A percentile compares a stretch with the other conserved stretches of the same genome.
phyloP scores from a whole-genome alignment of 345 rosid species.

The Brassica rapa region DNA sequence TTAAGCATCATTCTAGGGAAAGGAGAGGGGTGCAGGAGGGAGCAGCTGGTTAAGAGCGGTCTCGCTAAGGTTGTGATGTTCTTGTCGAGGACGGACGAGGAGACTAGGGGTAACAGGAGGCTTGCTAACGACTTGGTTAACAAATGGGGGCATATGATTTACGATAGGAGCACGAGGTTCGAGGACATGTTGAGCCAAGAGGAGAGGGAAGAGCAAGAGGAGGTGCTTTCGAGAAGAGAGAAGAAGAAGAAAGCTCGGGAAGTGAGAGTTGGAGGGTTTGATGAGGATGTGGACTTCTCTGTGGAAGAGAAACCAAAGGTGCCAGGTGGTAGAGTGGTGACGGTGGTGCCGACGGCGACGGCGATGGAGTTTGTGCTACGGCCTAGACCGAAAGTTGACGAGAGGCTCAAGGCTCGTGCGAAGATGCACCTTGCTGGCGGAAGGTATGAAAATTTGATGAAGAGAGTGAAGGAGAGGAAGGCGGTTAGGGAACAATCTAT shows the following conservation, averaged over 20 bases:
- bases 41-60: conserved; percentile 83
- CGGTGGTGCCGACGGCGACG: conserved; percentile 70
- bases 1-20: conserved; percentile 51
- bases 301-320: conserved; percentile 51
- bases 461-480: conserved; percentile 34
- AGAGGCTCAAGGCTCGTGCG: conserved; percentile 56
- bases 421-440: conserved; percentile 17
- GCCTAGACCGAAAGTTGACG: conserved; percentile 73
- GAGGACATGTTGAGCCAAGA: conserved; percentile 69
- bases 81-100: conserved; percentile 89
- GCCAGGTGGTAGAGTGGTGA: conserved; percentile 41
- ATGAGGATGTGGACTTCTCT: conserved; percentile 61
- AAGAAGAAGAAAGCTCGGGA: conserved; percentile 40
- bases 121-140: conserved; percentile 83
- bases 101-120: conserved; percentile 70
- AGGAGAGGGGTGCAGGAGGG: conserved; percentile 65
- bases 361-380: conserved; percentile 75
- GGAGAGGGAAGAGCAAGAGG: conserved; percentile 56
- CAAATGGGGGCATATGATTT: conserved; percentile 85
- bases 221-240: conserved; percentile 43
- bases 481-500: not conserved
- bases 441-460: conserved; percentile 38
- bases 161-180: conserved; percentile 82
- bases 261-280: conserved; percentile 62
- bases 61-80: conserved; percentile 93